Conservation (phyloP, 352 stramenopile genomes). For the Phytophthora nicotianae region DNA sequence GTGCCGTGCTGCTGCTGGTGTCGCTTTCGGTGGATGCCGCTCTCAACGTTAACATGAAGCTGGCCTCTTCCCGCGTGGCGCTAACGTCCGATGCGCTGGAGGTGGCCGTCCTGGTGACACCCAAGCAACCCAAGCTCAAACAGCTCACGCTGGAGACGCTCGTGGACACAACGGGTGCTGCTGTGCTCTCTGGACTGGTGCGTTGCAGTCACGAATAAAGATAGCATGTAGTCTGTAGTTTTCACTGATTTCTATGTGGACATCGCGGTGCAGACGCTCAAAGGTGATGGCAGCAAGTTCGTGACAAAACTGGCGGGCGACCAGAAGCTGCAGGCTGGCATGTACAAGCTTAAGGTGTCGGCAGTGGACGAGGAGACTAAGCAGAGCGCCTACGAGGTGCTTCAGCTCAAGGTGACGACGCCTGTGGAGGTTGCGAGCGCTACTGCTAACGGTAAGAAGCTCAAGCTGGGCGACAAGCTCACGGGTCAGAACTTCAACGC, state of each 20-base stretch:
- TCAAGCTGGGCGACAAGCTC: constrained; percentile 64
- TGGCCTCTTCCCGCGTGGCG: constrained; percentile 53
- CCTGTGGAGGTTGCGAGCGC: constrained; percentile 61
- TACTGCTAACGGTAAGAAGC: constrained; percentile 55
- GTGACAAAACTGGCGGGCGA: constrained; percentile 44
- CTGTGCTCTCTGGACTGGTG: constrained; percentile 65
- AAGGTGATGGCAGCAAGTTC: constrained; percentile 68
- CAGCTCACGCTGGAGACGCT: constrained; percentile 71
- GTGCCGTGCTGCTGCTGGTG: constrained; percentile 37
- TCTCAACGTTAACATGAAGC: constrained; percentile 46
- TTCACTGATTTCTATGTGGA: constrained; percentile 2
- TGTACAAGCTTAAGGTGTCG: constrained; percentile 87
- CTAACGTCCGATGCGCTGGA: constrained; percentile 48
- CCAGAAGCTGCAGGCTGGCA: constrained; percentile 54
- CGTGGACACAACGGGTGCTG: constrained; percentile 65
- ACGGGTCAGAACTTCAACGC: constrained; percentile 60
- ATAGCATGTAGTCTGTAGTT: background rate
- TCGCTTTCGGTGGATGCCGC: constrained; percentile 30
- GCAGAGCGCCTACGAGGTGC: constrained; percentile 57
- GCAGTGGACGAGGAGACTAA: constrained; percentile 47
- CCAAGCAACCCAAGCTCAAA: constrained; percentile 57
- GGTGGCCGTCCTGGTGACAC: constrained; percentile 59
- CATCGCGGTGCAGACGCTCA: constrained; percentile 48
- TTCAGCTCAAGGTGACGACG: constrained; percentile 81
- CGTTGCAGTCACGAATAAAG: constrained; percentile 8